Evolutionary conservation across 148 eudicot species (phyloP).

Genomic region (Camellia granthamiana): DNA sequence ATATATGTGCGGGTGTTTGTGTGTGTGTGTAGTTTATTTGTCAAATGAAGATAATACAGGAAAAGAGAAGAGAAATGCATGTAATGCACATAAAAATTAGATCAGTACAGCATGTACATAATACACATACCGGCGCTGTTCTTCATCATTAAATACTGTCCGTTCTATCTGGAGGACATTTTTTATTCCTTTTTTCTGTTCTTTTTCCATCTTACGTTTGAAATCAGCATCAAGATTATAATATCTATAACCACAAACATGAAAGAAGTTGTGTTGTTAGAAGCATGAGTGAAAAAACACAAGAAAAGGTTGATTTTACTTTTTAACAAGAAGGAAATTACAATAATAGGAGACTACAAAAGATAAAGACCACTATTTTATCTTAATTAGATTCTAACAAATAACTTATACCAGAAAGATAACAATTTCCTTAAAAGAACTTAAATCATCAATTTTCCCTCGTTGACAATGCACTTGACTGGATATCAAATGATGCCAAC

Average conservation of each 20-base stretch:
- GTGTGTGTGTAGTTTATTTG: too few species aligned
- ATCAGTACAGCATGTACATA: constrained; percentile 25
- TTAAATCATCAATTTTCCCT: neutral
- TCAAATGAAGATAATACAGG: too few species aligned
- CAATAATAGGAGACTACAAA: neutral
- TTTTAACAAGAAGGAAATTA: neutral
- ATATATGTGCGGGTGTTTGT: too few species aligned
- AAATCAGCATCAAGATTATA: constrained; percentile 84
- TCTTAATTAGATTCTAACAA: neutral
- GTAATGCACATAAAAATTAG: neutral
- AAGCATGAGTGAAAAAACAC: neutral
- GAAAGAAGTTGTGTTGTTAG: neutral
- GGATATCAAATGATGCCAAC: neutral
- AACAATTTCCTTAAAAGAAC: neutral
- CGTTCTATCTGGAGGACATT: constrained; percentile 54
- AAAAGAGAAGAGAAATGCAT: neutral
- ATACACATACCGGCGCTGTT: constrained; percentile 68
- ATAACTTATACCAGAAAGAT: neutral
- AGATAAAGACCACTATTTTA: neutral
- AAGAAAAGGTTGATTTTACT: constrained; percentile 1
- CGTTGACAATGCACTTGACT: too few species aligned
- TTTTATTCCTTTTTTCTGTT: constrained; percentile 60
- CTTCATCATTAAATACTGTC: constrained; percentile 86
- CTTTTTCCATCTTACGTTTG: constrained; percentile 58
- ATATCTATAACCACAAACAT: constrained; percentile 55